Conservation (phyloP, 176 grass and related monocot genomes). For the Chloris gayana region DNA sequence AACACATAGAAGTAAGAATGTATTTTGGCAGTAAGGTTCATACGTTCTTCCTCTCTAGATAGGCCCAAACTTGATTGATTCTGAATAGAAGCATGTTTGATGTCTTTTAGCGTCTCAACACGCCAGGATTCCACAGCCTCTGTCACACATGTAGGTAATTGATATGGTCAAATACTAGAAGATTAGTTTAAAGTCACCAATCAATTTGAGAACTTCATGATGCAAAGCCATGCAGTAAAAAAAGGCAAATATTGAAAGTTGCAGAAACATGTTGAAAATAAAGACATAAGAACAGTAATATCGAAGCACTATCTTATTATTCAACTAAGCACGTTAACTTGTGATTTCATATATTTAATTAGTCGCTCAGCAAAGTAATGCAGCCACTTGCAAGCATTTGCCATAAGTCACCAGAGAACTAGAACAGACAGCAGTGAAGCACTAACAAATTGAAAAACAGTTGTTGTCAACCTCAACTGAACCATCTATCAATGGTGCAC, state of each 20-base stretch:
- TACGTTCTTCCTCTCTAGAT: slow-evolving; percentile 70
- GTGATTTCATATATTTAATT: background rate
- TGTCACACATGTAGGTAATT: slow-evolving; percentile 44
- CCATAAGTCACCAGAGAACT: background rate
- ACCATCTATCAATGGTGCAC: background rate
- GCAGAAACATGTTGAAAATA: background rate
- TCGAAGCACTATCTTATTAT: background rate
- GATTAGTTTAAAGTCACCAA: background rate
- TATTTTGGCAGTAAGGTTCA: slow-evolving; percentile 5
- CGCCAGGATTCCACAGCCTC: slow-evolving; percentile 74
- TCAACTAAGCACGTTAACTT: background rate
- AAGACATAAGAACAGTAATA: background rate
- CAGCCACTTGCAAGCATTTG: slow-evolving; percentile 15
- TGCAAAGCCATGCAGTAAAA: slow-evolving; percentile 27
- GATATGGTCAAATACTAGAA: background rate
- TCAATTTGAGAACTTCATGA: slow-evolving; percentile 25
- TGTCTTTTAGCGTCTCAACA: slow-evolving; percentile 70
- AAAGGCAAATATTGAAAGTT: background rate
- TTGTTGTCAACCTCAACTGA: background rate
- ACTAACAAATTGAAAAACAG: background rate
- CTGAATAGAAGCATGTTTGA: slow-evolving; percentile 37
- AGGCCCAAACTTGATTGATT: slow-evolving; percentile 62
- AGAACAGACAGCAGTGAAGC: slow-evolving; percentile 11
- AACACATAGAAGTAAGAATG: background rate
- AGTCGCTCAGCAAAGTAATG: background rate